A percentile compares a stretch with the other conserved stretches of the same genome.
These are phyloP conservation scores for Amanita fuliginea DNA, from an alignment of 768 basidiomycete genomes.

Conservation along the genomic window DNA sequence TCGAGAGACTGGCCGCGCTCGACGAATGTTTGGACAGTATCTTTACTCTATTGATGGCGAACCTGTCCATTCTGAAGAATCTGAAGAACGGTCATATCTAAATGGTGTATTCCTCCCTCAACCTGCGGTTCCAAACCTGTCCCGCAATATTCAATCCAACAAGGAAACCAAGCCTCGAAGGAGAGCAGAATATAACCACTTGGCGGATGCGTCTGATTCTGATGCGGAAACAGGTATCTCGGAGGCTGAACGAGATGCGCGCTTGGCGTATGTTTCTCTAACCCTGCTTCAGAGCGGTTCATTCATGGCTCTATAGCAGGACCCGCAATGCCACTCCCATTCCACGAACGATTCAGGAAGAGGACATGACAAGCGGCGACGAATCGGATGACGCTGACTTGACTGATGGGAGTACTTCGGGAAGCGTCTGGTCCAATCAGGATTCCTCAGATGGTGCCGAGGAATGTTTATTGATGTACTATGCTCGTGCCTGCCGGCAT, in stretches of 20 bases:
- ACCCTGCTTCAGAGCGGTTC: background rate
- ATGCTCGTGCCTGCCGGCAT: conserved; percentile 3
- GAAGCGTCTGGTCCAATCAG: conserved; percentile 36
- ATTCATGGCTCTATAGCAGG: conserved; percentile 22
- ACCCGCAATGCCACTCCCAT: conserved; percentile 38
- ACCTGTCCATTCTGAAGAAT: background rate
- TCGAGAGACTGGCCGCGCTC: conserved; percentile 48
- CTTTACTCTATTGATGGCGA: conserved; percentile 7
- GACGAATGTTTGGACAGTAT: conserved; percentile 30
- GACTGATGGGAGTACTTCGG: conserved; percentile 42
- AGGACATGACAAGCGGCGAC: conserved; percentile 54
- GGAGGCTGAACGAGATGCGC: conserved; percentile 61
- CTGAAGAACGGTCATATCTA: conserved; percentile 17
- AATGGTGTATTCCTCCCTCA: conserved; percentile 41
- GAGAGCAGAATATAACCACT: background rate
- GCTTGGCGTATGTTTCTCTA: conserved; percentile 46
- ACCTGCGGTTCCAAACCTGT: conserved; percentile 14
- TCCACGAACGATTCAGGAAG: conserved; percentile 18
- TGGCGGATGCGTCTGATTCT: conserved; percentile 43
- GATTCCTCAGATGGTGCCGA: background rate
- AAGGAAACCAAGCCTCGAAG: background rate
- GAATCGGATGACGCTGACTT: conserved; percentile 73
- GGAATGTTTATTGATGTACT: background rate
- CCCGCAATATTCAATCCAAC: background rate
- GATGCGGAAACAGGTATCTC: conserved; percentile 53